Evolutionary conservation across 441 rosid genomes (phyloP).

Genomic region (Populus hybrid): DNA sequence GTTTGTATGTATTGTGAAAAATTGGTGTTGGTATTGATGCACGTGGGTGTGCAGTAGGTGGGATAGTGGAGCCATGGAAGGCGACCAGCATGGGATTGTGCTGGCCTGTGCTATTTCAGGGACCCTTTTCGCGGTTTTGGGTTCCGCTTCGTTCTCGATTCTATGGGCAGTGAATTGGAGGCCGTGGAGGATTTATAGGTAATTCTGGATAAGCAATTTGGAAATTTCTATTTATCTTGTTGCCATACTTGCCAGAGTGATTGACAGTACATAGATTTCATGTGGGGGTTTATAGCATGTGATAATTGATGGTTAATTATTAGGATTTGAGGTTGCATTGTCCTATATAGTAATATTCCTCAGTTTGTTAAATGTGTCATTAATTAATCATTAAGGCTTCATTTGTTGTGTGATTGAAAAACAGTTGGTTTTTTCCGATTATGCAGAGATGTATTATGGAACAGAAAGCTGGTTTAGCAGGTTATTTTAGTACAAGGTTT

Average conservation of each 20-base stretch:
- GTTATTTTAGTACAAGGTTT: not conserved
- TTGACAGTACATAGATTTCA: slow-evolving; percentile 9
- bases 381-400: not conserved
- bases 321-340: slow-evolving; percentile 1
- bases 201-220: not conserved
- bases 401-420: not conserved
- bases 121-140: slow-evolving; percentile 73
- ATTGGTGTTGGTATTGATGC: slow-evolving; percentile 13
- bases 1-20: not conserved
- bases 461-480: not conserved
- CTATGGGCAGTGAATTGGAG: slow-evolving; percentile 99
- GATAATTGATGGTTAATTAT: slow-evolving; percentile 3
- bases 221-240: slow-evolving; percentile 7
- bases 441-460: not conserved
- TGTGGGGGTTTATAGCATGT: slow-evolving; percentile 14
- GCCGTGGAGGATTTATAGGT: slow-evolving; percentile 99
- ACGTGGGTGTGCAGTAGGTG: slow-evolving; percentile 7
- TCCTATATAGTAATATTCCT: not conserved
- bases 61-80: slow-evolving; percentile 62
- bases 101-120: slow-evolving; percentile 88
- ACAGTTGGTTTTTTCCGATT: not conserved
- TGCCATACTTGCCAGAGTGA: slow-evolving; percentile 12
- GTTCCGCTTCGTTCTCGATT: slow-evolving; percentile 78
- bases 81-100: slow-evolving; percentile 57
- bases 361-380: slow-evolving; percentile 4